Evolutionary conservation across 768 basidiomycete genomes (phyloP), one percentile per base, ranked within the genome.

Genomic region (Phallus indusiatus): DNA sequence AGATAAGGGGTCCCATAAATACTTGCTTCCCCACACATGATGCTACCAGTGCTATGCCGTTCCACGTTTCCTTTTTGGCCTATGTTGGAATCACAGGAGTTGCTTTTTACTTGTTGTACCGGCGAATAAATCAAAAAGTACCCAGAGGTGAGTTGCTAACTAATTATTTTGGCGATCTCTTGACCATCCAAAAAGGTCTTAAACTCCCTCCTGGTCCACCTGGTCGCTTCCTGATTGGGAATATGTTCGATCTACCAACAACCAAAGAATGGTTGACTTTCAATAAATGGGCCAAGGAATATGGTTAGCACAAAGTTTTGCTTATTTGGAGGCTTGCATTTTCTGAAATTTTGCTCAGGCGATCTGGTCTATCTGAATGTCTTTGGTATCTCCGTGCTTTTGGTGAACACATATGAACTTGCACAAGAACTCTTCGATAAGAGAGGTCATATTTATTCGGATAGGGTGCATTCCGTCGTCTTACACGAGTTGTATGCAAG

Each of bases 361-460:
- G 65, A 66, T 42, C 37, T 67, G 16, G 52, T 66, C 34, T 64
- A 66, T 49, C 22, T 62, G 12, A 37, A 59, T 5, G 36, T 60
- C 0, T 55, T 64, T 11, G 58, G 61, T 1, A 33, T 46, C 16
- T 47, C 47, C 17, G 42, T 67, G 16, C 20, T 67, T 12, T 53
- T 63, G 42, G 14, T 65, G 33, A 61, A 63, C 46, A 62, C 64
- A n/a, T 33, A 55, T 17, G 49, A 65, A 53, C 59, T 62, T 28
- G 66, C 66, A 0, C 50, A 22, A 11, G 64, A 62, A 22, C 50
- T 67, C 5, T 52, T 67, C 12, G 65, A 66, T 49, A 63, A 62
- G 51, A 37, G 59, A 6, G 59, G 59, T 22, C 22, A 49, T 9
- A 59, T 66, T 3, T 66, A 65, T 55, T 66, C 64, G 7, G 56